Conservation (phyloP, 1,284 basidiomycete species). For the Boletus semigastroideus region DNA sequence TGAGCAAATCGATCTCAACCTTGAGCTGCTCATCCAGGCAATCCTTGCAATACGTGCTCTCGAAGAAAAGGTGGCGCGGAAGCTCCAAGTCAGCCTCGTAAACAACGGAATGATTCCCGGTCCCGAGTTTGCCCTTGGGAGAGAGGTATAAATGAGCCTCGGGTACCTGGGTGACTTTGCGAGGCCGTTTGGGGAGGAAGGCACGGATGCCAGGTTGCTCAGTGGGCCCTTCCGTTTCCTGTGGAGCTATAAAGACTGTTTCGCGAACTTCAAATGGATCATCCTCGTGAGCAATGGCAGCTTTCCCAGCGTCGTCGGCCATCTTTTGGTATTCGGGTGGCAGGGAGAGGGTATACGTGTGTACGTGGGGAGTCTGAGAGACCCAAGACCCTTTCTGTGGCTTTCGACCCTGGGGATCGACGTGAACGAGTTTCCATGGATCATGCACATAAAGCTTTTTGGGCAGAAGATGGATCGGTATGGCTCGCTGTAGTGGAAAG, state of each 20-base stretch:
- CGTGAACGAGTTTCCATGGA: constrained; percentile 15
- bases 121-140: constrained; percentile 29
- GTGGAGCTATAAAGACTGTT: constrained; percentile 6
- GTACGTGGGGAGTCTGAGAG: constrained; percentile 11
- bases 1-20: constrained; percentile 9
- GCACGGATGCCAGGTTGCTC: constrained; percentile 13
- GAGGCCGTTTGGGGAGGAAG: constrained; percentile 11
- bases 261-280: not conserved
- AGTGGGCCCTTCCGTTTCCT: constrained; percentile 11
- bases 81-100: constrained; percentile 41
- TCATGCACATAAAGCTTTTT: constrained; percentile 23
- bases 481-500: constrained; percentile 9
- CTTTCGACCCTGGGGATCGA: no score
- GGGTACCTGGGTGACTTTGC: constrained; percentile 15
- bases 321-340: not conserved
- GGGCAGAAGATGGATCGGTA: constrained; percentile 22
- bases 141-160: constrained; percentile 44
- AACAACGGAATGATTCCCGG: constrained; percentile 40
- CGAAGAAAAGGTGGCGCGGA: constrained; percentile 36
- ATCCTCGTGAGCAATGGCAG: not conserved
- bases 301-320: not conserved
- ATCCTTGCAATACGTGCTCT: constrained; percentile 12
- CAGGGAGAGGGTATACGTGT: constrained; percentile 16
- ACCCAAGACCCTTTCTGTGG: constrained; percentile 7
- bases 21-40: constrained; percentile 24